Evolutionary conservation across 163 green algal genomes (phyloP), one percentile per base, ranked within the genome.

Genomic region (Trebouxia gelatinosa): DNA sequence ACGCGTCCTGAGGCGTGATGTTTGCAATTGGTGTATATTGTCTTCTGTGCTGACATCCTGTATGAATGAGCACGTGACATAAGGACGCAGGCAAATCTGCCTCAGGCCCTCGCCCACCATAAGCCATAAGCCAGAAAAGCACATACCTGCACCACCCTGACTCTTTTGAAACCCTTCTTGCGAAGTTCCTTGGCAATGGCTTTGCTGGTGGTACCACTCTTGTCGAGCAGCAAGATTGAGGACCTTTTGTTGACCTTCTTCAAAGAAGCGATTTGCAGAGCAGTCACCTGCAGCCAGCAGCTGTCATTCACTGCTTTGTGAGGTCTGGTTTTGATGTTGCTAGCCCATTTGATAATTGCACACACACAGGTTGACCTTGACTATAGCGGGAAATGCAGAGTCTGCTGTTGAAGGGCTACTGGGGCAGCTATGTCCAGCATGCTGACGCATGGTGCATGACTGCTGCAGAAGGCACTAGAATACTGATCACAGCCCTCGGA

Each of bases 161-260:
- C 87, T 31, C 91, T 90, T 38, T 84, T 83, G 78, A 94, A 97
- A 58, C 92, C 93, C 46, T 84, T 87, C 46, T 75, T 76, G 3
- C 76, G 70, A 50, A 97, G 85, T 83, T 92, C 89, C 54, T 86
- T 87, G 3, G 93, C 93, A 17, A 97, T 86, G 28, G 76, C 78
- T 80, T 90, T 92, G 57, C 89, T 85, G 23, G 62, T 37, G 57
- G 81, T 65, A 72, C 92, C 93, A 57, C 89, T 91, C 48, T 86
- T 82, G 89, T 97, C 93, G 70, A 98, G 82, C 37, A 98, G 77
- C 74, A 95, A 75, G 21, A 97, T 74, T 66, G 86, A 92, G 77
- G 79, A 88, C 78, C 88, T 80, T 65, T 89, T 89, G 81, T 39
- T 66, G 21, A 97, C 83, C 64, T 84, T 85, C 82, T 95, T 96